phyloP scores from a whole-genome alignment of 805 yeast genomes.

The Candida alai region DNA sequence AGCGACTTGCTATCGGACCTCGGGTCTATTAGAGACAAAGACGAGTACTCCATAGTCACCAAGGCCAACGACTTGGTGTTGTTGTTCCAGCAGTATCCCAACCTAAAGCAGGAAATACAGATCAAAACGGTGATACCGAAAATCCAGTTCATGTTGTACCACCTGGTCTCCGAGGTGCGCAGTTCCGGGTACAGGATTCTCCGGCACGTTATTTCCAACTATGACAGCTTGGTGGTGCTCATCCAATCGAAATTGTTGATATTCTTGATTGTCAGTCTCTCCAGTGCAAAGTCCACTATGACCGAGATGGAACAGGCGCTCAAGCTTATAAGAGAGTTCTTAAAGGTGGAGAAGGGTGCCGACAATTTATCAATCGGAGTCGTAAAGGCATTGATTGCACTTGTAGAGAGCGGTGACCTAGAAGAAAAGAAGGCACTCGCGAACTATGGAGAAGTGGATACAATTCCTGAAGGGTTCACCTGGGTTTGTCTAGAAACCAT shows the following conservation, averaged over 20 bases:
- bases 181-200: conserved; percentile 76
- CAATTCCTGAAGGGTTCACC: conserved; percentile 34
- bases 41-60: conserved; percentile 47
- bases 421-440: conserved; percentile 5
- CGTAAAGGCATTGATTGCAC: conserved; percentile 60
- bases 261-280: conserved; percentile 59
- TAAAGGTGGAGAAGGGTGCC: conserved; percentile 50
- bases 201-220: conserved; percentile 56
- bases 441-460: conserved; percentile 4
- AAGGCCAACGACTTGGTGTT: conserved; percentile 38
- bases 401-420: conserved; percentile 46
- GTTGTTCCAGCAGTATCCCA: conserved; percentile 40
- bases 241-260: conserved; percentile 55
- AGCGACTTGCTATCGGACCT: conserved; percentile 59
- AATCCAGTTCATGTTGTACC: conserved; percentile 58
- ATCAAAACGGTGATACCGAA: conserved; percentile 53
- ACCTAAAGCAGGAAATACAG: conserved; percentile 60
- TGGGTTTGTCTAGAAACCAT: conserved; percentile 42
- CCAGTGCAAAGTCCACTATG: conserved; percentile 49
- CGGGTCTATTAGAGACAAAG: conserved; percentile 46
- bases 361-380: conserved; percentile 57
- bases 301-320: conserved; percentile 77
- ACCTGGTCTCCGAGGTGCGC: conserved; percentile 55
- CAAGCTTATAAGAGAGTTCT: conserved; percentile 59
- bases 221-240: conserved; percentile 51